phyloP scores from a whole-genome alignment of 2,329 filamentous ascomycete genomes.

The Stagonosporopsis chrysanthemi region DNA sequence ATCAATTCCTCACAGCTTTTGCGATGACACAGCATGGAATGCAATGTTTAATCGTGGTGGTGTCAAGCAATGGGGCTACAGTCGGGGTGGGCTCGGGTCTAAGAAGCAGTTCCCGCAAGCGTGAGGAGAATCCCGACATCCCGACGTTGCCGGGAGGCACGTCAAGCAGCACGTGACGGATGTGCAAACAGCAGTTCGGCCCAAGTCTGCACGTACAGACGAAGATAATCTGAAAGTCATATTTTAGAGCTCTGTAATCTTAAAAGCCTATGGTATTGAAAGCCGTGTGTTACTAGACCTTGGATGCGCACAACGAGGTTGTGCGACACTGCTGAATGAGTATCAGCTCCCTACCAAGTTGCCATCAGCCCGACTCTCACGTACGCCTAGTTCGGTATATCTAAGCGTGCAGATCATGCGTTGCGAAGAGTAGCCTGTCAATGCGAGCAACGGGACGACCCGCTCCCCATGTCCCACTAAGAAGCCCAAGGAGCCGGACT shows the following conservation, averaged over 20 bases:
- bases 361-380: background rate
- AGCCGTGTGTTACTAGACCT: background rate
- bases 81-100: constrained; percentile 6
- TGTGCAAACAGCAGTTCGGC: background rate
- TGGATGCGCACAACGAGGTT: background rate
- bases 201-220: background rate
- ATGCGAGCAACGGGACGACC: constrained; percentile 16
- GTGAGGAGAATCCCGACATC: background rate
- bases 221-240: background rate
- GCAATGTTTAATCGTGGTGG: background rate
- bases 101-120: constrained; percentile 4
- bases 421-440: background rate
- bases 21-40: constrained; percentile 12
- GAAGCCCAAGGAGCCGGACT: constrained; percentile 3
- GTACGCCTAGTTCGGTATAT: background rate
- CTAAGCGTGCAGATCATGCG: constrained; percentile 12
- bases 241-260: background rate
- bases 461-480: constrained; percentile 8
- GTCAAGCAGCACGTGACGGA: background rate
- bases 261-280: background rate
- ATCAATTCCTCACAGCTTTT: background rate
- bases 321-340: no score
- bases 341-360: background rate
- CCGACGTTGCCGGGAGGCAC: background rate
- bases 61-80: background rate